Conservation (phyloP, 805 yeast species). For the Wickerhamomyces pijperi region DNA sequence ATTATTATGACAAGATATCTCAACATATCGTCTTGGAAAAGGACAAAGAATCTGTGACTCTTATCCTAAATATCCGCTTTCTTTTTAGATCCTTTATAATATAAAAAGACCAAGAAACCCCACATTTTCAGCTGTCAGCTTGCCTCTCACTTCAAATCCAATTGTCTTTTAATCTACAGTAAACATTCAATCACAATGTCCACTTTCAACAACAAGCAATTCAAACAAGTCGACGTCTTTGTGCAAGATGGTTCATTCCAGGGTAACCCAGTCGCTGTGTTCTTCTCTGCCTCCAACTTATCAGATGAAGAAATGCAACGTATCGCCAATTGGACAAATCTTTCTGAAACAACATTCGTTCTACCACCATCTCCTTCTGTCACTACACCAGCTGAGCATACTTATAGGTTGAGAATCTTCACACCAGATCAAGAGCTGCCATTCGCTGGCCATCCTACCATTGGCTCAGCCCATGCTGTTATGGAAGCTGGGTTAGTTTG, state of each 20-base stretch:
- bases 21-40: no score
- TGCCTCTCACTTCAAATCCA: no score
- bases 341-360: slow-evolving; percentile 48
- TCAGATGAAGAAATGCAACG: slow-evolving; percentile 29
- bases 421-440: slow-evolving; percentile 37
- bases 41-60: no score
- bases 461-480: slow-evolving; percentile 40
- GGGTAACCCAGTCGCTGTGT: slow-evolving; percentile 44
- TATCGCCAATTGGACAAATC: slow-evolving; percentile 49
- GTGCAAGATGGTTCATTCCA: slow-evolving; percentile 17
- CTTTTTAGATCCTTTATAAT: no score
- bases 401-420: slow-evolving; percentile 40
- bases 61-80: no score
- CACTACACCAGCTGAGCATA: slow-evolving; percentile 23
- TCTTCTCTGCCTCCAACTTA: slow-evolving; percentile 29
- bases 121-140: no score
- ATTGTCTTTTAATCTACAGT: no score
- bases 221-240: slow-evolving; percentile 27
- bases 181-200: not conserved
- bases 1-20: no score
- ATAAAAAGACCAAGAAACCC: no score
- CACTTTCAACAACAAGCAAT: slow-evolving; percentile 2
- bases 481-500: slow-evolving; percentile 25
- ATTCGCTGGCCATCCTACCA: slow-evolving; percentile 57
- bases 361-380: slow-evolving; percentile 20